phyloP scores from a whole-genome alignment of 2,329 filamentous ascomycete species.

The Emmonsia crescens region DNA sequence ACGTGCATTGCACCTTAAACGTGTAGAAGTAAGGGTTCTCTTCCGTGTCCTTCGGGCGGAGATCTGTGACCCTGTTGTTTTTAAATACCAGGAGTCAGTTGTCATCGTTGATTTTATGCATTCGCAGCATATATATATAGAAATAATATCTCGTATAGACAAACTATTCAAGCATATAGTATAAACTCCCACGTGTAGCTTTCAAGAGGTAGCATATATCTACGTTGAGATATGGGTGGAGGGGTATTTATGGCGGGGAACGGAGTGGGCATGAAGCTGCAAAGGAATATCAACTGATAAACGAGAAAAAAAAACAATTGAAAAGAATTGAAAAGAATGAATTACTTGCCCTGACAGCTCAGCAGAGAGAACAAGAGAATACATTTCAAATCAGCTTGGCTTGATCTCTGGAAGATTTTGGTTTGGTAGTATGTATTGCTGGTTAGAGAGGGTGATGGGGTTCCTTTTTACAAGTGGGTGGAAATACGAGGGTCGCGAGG shows the following conservation, averaged over 20 bases:
- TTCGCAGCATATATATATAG: neutral
- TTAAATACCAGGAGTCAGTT: neutral
- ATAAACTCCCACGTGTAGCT: neutral
- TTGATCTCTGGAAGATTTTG: too few species aligned
- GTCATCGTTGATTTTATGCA: neutral
- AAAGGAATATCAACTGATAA: neutral
- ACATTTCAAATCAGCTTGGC: conserved; percentile 8
- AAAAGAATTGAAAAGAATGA: neutral
- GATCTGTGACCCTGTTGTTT: conserved; percentile 65
- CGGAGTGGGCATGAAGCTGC: neutral
- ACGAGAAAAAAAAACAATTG: neutral
- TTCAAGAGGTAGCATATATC: neutral
- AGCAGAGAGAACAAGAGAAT: conserved; percentile 14
- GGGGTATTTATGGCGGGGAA: neutral
- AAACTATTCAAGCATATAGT: neutral
- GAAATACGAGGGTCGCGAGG: neutral
- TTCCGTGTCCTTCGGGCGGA: conserved; percentile 71
- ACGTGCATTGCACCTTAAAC: conserved; percentile 97
- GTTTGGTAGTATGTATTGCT: neutral
- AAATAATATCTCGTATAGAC: neutral
- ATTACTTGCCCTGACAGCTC: conserved; percentile 9
- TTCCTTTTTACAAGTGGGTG: neutral
- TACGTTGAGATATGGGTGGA: neutral
- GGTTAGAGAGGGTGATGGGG: neutral
- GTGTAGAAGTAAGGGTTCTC: conserved; percentile 89